These are phyloP conservation scores for Suillus brevipes DNA, from an alignment of 768 basidiomycete species.

Conservation along the genomic window DNA sequence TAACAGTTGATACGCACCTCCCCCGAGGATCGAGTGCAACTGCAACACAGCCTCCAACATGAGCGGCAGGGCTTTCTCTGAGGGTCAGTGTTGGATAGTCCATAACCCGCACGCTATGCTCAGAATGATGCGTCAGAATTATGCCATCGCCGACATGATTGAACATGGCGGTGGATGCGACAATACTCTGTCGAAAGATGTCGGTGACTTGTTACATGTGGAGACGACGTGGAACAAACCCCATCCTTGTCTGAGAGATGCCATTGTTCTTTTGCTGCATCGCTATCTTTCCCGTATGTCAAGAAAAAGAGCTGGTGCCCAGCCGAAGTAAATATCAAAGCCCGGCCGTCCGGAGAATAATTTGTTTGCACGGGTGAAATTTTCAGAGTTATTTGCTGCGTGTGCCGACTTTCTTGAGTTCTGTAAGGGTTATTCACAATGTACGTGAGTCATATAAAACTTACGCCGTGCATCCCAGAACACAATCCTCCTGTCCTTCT, in stretches of 20 bases:
- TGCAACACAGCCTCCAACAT: slow-evolving; percentile 78
- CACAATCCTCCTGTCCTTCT: slow-evolving; percentile 70
- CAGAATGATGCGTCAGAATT: slow-evolving; percentile 61
- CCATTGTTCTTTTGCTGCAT: slow-evolving; percentile 55
- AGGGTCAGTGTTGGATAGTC: slow-evolving; percentile 64
- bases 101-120: slow-evolving; percentile 66
- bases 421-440: slow-evolving; percentile 11
- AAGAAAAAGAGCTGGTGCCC: slow-evolving; percentile 63
- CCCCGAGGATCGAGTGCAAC: slow-evolving; percentile 81
- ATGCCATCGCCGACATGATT: slow-evolving; percentile 76
- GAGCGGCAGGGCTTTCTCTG: slow-evolving; percentile 66
- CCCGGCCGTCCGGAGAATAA: slow-evolving; percentile 72
- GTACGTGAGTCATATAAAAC: slow-evolving; percentile 20
- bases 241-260: slow-evolving; percentile 35
- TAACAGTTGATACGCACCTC: slow-evolving; percentile 39
- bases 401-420: slow-evolving; percentile 63
- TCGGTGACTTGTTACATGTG: not conserved
- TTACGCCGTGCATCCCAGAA: slow-evolving; percentile 87
- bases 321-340: slow-evolving; percentile 61
- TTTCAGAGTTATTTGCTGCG: slow-evolving; percentile 61
- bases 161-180: slow-evolving; percentile 66
- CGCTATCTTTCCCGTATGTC: slow-evolving; percentile 53
- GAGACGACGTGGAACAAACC: slow-evolving; percentile 8
- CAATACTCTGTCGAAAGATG: slow-evolving; percentile 40
- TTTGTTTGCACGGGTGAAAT: slow-evolving; percentile 62